Conservation (phyloP, 1,139 yeast genomes). For the Yamadazyma diddensiae region DNA sequence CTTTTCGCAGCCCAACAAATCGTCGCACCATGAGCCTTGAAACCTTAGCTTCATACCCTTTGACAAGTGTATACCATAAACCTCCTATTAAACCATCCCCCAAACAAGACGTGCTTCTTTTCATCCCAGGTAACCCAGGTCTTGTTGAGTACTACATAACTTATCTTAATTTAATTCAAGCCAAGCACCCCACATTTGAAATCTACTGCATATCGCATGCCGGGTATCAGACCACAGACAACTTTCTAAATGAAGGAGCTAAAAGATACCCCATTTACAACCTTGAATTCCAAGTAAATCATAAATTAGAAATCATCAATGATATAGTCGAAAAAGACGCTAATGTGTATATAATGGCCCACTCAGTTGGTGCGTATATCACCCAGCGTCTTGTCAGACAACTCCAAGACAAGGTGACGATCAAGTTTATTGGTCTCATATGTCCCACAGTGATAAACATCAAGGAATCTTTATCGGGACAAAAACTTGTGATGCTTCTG, state of each 20-base stretch:
- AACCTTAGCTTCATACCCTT: constrained; percentile 20
- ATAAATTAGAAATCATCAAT: constrained; percentile 41
- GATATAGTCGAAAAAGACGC: constrained; percentile 24
- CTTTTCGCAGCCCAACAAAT: not conserved
- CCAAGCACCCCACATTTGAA: constrained; percentile 43
- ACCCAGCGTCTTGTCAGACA: constrained; percentile 45
- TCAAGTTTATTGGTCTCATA: constrained; percentile 52
- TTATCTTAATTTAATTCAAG: constrained; percentile 45
- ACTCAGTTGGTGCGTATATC: constrained; percentile 62
- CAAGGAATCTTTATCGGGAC: constrained; percentile 51
- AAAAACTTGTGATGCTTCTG: constrained; percentile 28
- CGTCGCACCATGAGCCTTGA: constrained; percentile 13
- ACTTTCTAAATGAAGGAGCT: constrained; percentile 9
- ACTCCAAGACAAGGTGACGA: constrained; percentile 14
- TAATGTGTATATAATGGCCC: constrained; percentile 50
- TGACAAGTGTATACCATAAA: constrained; percentile 27
- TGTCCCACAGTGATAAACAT: constrained; percentile 66
- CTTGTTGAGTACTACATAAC: constrained; percentile 54
- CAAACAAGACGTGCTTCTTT: constrained; percentile 31
- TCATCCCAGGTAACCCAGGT: constrained; percentile 73
- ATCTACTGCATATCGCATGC: constrained; percentile 55
- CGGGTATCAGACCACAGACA: constrained; percentile 42
- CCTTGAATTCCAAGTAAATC: constrained; percentile 51
- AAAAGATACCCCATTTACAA: constrained; percentile 24
- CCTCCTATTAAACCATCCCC: constrained; percentile 10